phyloP scores from a whole-genome alignment of 192 early-diverging fungal genomes.

The Linnemannia schmuckeri region DNA sequence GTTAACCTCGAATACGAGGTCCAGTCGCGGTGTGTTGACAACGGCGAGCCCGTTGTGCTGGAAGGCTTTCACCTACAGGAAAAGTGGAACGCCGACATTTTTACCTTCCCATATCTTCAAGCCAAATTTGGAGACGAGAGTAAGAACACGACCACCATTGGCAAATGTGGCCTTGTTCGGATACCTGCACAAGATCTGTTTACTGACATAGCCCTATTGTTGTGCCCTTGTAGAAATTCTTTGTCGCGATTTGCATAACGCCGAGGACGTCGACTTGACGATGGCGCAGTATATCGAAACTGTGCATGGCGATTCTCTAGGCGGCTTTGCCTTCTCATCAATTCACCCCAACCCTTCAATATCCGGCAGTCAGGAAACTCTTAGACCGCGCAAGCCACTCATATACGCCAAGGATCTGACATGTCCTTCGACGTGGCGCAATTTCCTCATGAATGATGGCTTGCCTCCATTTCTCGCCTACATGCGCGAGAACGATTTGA shows the following conservation, averaged over 20 bases:
- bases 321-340: background rate
- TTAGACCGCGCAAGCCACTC: background rate
- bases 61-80: slow-evolving; percentile 32
- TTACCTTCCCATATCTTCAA: slow-evolving; percentile 29
- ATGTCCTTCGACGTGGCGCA: slow-evolving; percentile 29
- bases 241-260: slow-evolving; percentile 30
- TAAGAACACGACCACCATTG: background rate
- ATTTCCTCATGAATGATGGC: slow-evolving; percentile 12
- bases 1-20: slow-evolving; percentile 23
- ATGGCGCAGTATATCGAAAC: slow-evolving; percentile 41
- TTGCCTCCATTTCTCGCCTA: slow-evolving; percentile 37
- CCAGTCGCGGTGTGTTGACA: slow-evolving; percentile 10
- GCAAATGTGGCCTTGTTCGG: background rate
- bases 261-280: slow-evolving; percentile 17
- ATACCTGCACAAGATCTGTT: background rate
- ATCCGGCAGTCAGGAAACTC: background rate
- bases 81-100: slow-evolving; percentile 14
- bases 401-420: slow-evolving; percentile 49
- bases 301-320: slow-evolving; percentile 21
- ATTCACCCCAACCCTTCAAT: background rate
- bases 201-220: background rate
- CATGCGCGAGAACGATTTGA: slow-evolving; percentile 43
- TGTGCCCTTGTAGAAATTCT: slow-evolving; percentile 11
- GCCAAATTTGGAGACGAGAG: slow-evolving; percentile 22
- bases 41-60: slow-evolving; percentile 32